A percentile compares a stretch with the other conserved stretches of the same genome.
These are phyloP conservation scores for Clarireedia hainanense DNA, from an alignment of 2,329 filamentous ascomycete genomes.

Conservation along the genomic window DNA sequence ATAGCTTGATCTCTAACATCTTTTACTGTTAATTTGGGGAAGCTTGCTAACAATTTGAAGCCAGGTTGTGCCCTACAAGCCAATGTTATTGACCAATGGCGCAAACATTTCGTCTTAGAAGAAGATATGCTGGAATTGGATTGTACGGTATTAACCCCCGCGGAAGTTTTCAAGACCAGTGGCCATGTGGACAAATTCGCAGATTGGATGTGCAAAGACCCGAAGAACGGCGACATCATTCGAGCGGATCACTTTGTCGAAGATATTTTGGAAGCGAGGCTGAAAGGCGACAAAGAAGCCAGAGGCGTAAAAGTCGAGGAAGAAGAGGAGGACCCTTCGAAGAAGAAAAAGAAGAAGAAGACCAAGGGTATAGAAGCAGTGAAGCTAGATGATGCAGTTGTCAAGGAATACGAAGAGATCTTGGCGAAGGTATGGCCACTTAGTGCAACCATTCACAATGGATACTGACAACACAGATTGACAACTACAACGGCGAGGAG, in stretches of 20 bases:
- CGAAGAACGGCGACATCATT: constrained; percentile 94
- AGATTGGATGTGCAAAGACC: constrained; percentile 99
- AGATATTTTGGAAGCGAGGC: constrained; percentile 76
- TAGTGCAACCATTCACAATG: neutral
- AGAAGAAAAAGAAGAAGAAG: constrained; percentile 96
- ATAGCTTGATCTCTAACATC: neutral
- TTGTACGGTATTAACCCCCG: constrained; percentile 86
- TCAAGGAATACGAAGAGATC: constrained; percentile 84
- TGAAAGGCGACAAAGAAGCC: constrained; percentile 89
- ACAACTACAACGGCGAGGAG: constrained; percentile 85
- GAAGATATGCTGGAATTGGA: constrained; percentile 71
- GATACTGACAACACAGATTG: constrained; percentile 48
- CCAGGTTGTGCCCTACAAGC: constrained; percentile 61
- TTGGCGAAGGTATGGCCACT: constrained; percentile 54
- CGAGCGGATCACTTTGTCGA: constrained; percentile 95
- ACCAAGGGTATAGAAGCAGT: constrained; percentile 66
- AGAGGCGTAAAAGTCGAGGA: constrained; percentile 74
- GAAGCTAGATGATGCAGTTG: constrained; percentile 78
- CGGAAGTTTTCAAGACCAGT: constrained; percentile 88
- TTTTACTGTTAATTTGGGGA: too few relatives aligned
- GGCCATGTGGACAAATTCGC: constrained; percentile 93
- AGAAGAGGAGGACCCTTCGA: constrained; percentile 61
- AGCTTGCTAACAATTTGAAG: too few relatives aligned
- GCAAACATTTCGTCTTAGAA: constrained; percentile 66
- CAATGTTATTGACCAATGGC: constrained; percentile 64